phyloP scores from a whole-genome alignment of 202 grass and related monocot genomes.

The Elaeis oleifera region DNA sequence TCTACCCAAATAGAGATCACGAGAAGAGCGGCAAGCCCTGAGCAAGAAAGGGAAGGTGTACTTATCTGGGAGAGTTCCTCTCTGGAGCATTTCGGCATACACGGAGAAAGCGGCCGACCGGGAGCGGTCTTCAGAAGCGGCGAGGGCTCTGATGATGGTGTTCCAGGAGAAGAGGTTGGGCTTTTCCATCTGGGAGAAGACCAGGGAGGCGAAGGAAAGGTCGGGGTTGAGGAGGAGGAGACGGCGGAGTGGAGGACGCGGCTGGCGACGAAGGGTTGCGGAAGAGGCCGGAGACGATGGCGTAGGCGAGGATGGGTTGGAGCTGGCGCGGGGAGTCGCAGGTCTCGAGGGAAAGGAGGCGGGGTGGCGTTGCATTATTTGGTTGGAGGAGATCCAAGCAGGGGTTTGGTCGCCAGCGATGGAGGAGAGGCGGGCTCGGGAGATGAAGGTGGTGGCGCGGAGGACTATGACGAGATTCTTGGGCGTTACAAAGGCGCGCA shows the following conservation, averaged over 20 bases:
- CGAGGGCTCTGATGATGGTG: constrained; percentile 47
- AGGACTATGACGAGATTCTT: not conserved
- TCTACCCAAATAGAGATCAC: constrained; percentile 14
- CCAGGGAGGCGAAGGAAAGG: constrained; percentile 26
- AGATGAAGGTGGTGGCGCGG: not conserved
- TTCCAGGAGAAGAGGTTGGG: constrained; percentile 51
- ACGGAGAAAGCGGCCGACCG: constrained; percentile 26
- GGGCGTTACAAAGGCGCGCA: too few relatives aligned
- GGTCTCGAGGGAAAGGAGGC: constrained; percentile 23
- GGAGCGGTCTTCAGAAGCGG: not conserved
- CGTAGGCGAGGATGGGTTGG: constrained; percentile 34
- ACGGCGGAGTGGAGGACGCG: constrained; percentile 33
- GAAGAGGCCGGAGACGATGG: constrained; percentile 55
- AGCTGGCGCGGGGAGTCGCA: constrained; percentile 7
- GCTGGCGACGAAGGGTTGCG: constrained; percentile 49
- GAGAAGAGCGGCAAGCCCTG: constrained; percentile 24
- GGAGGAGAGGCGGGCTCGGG: not conserved
- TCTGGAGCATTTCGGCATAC: constrained; percentile 43
- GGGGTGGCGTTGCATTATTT: constrained; percentile 41
- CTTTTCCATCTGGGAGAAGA: constrained; percentile 30
- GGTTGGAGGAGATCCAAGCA: constrained; percentile 35
- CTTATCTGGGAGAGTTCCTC: constrained; percentile 27
- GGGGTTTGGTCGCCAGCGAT: constrained; percentile 6
- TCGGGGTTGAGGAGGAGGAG: constrained; percentile 24
- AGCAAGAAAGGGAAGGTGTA: constrained; percentile 68